Evolutionary conservation across 768 basidiomycete genomes (phyloP).

Genomic region (Leccinum arenicola): DNA sequence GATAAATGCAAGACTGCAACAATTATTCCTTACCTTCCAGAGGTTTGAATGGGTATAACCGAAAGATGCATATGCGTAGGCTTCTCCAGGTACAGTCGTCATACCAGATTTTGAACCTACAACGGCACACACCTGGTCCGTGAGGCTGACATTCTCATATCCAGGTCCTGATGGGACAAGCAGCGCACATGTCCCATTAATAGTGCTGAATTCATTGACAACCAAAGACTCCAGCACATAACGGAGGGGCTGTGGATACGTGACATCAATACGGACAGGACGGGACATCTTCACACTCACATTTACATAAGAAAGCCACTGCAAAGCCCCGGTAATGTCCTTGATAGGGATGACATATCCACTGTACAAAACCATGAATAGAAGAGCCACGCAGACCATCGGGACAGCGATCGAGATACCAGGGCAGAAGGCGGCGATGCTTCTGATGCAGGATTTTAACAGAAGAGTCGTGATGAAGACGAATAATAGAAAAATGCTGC

Average conservation of each 20-base stretch:
- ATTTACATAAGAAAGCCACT: conserved; percentile 20
- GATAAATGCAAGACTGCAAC: background rate
- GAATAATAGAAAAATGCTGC: conserved; percentile 56
- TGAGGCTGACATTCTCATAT: conserved; percentile 27
- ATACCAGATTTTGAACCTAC: conserved; percentile 40
- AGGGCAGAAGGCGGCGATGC: conserved; percentile 53
- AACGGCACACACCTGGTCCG: conserved; percentile 42
- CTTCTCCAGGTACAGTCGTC: conserved; percentile 39
- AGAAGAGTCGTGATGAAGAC: conserved; percentile 51
- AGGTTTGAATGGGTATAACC: conserved; percentile 27
- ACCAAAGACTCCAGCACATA: conserved; percentile 30
- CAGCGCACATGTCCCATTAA: conserved; percentile 34
- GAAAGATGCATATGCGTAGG: conserved; percentile 36
- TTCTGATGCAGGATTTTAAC: conserved; percentile 77
- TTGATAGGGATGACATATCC: conserved; percentile 35
- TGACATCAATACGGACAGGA: conserved; percentile 32
- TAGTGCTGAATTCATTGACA: conserved; percentile 49
- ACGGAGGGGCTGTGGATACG: conserved; percentile 27
- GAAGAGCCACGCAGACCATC: conserved; percentile 30
- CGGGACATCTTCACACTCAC: conserved; percentile 36
- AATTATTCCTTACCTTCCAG: conserved; percentile 36
- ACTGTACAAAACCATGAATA: conserved; percentile 42
- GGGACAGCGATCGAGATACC: conserved; percentile 49
- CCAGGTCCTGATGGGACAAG: conserved; percentile 33
- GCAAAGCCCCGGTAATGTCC: conserved; percentile 11